Conservation (phyloP, 2,329 filamentous ascomycete species). For the Colletotrichum camelliae region DNA sequence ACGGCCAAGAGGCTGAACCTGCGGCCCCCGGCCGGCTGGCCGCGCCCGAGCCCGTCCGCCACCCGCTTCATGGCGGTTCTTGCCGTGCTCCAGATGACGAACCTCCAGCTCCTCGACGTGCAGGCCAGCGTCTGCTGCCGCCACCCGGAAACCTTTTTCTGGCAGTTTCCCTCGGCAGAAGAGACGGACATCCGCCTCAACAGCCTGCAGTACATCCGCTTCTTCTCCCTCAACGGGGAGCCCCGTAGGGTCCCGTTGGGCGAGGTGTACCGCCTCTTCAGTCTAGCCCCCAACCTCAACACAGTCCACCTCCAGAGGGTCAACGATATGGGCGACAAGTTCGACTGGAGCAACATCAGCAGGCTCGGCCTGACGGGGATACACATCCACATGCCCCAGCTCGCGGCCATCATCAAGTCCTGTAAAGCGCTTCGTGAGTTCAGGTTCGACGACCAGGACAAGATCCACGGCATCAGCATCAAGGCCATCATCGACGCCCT, state of each 20-base stretch:
- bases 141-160: not conserved
- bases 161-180: not conserved
- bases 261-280: not conserved
- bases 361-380: not conserved
- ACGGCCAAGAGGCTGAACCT: not conserved
- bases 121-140: not conserved
- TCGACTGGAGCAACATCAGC: not conserved
- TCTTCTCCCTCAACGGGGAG: not conserved
- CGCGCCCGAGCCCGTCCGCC: not conserved
- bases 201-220: not conserved
- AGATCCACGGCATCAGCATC: not conserved
- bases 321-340: not conserved
- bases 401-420: not conserved
- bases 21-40: not conserved
- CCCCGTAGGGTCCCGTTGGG: not conserved
- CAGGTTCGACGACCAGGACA: not conserved
- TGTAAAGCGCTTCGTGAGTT: not conserved
- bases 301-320: not conserved
- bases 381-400: not conserved
- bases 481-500: not conserved
- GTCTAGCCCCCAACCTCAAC: not conserved
- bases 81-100: not conserved
- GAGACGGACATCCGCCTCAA: not conserved
- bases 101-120: not conserved
- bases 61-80: not conserved